Evolutionary conservation across 75 land plant species (phyloP).

Genomic region (Pseudotsuga menziesii): DNA sequence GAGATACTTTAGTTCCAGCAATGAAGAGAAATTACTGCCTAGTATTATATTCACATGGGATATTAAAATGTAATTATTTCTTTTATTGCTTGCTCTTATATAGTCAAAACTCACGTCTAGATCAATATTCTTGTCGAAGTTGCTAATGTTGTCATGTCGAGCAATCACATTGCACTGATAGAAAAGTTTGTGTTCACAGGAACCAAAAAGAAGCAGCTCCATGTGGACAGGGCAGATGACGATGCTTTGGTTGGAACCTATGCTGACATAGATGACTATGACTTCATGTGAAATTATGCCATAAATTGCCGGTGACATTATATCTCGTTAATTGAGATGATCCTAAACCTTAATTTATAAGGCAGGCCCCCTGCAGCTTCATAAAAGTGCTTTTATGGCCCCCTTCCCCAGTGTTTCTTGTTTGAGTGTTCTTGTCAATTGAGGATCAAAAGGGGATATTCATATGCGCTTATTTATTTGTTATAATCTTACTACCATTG

Average conservation of each 20-base stretch:
- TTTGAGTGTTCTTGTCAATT: background rate
- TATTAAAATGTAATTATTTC: background rate
- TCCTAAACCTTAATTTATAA: background rate
- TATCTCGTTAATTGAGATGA: background rate
- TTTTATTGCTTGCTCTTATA: background rate
- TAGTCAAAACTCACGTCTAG: background rate
- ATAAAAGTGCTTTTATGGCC: background rate
- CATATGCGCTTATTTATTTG: background rate
- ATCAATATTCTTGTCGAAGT: background rate
- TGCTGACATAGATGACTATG: slow-evolving; percentile 62
- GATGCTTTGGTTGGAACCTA: slow-evolving; percentile 32
- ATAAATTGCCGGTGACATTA: background rate
- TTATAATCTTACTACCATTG: too few relatives aligned
- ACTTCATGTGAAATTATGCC: slow-evolving; percentile 56
- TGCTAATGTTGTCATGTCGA: background rate
- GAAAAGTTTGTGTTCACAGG: slow-evolving; percentile 2
- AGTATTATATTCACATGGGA: background rate
- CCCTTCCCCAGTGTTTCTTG: background rate
- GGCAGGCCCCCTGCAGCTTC: background rate
- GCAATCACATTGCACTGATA: background rate
- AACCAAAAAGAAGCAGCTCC: slow-evolving; percentile 51
- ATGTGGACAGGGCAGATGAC: slow-evolving; percentile 66
- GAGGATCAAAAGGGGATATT: background rate
- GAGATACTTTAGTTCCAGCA: background rate
- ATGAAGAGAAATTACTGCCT: background rate